Conservation (phyloP, 177 flowering plant genomes). For the Vitis hybrid region DNA sequence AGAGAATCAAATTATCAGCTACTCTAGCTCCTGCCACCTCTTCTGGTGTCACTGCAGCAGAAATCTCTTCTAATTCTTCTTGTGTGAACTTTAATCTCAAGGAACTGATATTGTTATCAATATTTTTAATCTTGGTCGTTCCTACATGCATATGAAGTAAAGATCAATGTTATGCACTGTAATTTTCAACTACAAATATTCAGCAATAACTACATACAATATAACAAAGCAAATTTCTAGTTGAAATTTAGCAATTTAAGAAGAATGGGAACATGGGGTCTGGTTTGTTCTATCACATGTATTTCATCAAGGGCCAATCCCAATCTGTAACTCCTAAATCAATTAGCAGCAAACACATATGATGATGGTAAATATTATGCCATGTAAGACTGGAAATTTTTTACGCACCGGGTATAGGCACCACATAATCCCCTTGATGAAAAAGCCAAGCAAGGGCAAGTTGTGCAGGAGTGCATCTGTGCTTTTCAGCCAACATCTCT, state of each 20-base stretch:
- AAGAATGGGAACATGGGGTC: too few relatives aligned
- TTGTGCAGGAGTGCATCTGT: slow-evolving; percentile 3
- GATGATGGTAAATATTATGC: too few relatives aligned
- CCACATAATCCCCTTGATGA: slow-evolving; percentile 6
- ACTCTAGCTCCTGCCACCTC: slow-evolving; percentile 3
- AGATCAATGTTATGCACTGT: too few relatives aligned
- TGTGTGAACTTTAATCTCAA: not conserved
- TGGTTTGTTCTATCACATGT: too few relatives aligned
- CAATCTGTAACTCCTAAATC: too few relatives aligned
- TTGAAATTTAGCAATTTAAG: too few relatives aligned
- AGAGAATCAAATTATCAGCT: not conserved
- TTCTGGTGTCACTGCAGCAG: not conserved
- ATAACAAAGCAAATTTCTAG: too few relatives aligned
- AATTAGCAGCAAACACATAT: too few relatives aligned
- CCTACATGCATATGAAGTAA: not conserved
- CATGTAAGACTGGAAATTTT: too few relatives aligned
- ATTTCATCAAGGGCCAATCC: too few relatives aligned
- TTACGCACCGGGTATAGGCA: slow-evolving; percentile 7
- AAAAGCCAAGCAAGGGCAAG: slow-evolving; percentile 8
- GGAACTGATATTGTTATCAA: not conserved
- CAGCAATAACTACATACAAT: too few relatives aligned
- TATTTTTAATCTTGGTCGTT: slow-evolving; percentile 4
- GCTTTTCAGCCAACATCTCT: not conserved
- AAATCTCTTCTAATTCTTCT: slow-evolving; percentile 6
- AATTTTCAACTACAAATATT: too few relatives aligned